Percentiles rank a stretch among this genome's conserved stretches.
These are phyloP conservation scores for Nitzschia inconspicua DNA, from an alignment of 108 stramenopile species.

Conservation along the genomic window DNA sequence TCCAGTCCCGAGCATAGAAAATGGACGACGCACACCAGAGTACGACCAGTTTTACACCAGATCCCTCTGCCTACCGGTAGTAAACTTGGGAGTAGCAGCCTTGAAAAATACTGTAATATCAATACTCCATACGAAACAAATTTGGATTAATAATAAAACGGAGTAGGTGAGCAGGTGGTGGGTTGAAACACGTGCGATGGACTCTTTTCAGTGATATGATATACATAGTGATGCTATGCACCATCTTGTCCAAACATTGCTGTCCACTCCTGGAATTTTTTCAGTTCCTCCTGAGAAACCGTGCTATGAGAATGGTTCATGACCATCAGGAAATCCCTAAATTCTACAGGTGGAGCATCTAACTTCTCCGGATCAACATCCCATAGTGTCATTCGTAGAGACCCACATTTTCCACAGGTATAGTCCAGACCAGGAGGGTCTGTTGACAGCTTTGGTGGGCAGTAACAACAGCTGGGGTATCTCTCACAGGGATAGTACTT, in stretches of 20 bases:
- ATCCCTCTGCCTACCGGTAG: no score
- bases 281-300: slow-evolving; percentile 91
- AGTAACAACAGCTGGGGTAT: slow-evolving; percentile 90
- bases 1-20: no score
- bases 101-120: no score
- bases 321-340: slow-evolving; percentile 73
- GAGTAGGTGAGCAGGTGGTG: no score
- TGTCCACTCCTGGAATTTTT: slow-evolving; percentile 95
- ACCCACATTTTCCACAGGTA: slow-evolving; percentile 85
- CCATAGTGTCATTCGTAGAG: slow-evolving; percentile 88
- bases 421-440: slow-evolving; percentile 65
- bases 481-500: slow-evolving; percentile 66
- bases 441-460: slow-evolving; percentile 84
- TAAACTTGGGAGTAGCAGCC: no score
- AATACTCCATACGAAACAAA: no score
- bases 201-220: no score
- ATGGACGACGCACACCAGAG: no score
- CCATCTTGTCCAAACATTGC: slow-evolving; percentile 97
- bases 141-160: no score
- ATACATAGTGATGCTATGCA: no score
- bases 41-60: no score
- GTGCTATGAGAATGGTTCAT: slow-evolving; percentile 75
- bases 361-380: slow-evolving; percentile 87
- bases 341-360: slow-evolving; percentile 62
- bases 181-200: no score